Base-by-base conservation (phyloP, 305 asterid genomes). In the Solanum hybrid region DNA sequence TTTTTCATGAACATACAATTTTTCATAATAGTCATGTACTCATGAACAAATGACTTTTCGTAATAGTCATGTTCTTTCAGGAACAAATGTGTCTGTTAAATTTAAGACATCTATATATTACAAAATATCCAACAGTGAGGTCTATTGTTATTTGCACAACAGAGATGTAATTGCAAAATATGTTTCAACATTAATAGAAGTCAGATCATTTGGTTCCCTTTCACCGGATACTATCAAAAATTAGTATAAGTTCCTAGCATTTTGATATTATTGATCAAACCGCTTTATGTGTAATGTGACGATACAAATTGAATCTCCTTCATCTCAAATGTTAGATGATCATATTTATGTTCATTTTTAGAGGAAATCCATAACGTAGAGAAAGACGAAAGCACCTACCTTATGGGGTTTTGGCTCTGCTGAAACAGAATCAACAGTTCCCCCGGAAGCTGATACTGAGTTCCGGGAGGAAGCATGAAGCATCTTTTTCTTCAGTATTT, bases 401-500 rank as follows among this genome's bases (percentile, higher is more conserved):
- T 97, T 96, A 79, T 95, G 94, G 87, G 93, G 90, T 92, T 93
- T 95, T 77, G 92, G 93, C 79, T 94, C 98, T 34, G 96, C 92
- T 86, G 96, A 88, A 72, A 95, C 92, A 72, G 96, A 91, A 90
- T 93, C 95, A 87, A 77, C 51, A 34, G 89, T 85, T 83, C 93
- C 94, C 81, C 94, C 95, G 27, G 94, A 31, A 90, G 91, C 82
- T 24, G 91, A 76, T 24, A 94, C 65, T 57, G 91, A 91, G 94
- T 86, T 92, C 68, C 76, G 92, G 26, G 93, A 93, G 89, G 96
- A 91, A 89, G 96, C 91, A 27, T 94, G 94, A 37, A 91, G 90
- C 77, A 91, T 89, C 91, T 89, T 93, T 89, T 82, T 94, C 90
- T 93, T 97, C 12, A 96, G 97, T 93, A 95, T 89, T 93, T 95